These are phyloP conservation scores for Colletotrichum sp. DNA, from an alignment of 2,329 filamentous ascomycete genomes.

Conservation along the genomic window DNA sequence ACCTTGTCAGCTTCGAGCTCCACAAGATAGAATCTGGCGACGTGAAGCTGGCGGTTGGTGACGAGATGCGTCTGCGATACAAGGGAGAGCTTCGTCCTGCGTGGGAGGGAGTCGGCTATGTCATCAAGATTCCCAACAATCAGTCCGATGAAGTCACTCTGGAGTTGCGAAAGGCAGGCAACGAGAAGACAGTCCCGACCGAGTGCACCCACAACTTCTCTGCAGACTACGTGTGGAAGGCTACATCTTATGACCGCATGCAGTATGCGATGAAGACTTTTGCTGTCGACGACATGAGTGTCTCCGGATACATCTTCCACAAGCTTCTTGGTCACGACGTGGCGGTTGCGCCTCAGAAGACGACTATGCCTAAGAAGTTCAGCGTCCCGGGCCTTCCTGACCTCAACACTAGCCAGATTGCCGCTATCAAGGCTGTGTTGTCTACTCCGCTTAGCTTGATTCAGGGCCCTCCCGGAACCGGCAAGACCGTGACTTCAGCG, in stretches of 20 bases:
- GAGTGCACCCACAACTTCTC: conserved; percentile 98
- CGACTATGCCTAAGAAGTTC: conserved; percentile 94
- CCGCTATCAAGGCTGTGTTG: conserved; percentile 92
- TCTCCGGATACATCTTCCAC: conserved; percentile 98
- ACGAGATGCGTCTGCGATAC: conserved; percentile 98
- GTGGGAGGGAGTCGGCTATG: conserved; percentile 98
- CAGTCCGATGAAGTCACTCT: conserved; percentile 97
- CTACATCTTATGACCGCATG: conserved; percentile 99
- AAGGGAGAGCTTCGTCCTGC: conserved; percentile 89
- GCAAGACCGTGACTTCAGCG: conserved; percentile 97
- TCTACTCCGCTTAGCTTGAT: conserved; percentile 95
- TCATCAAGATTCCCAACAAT: conserved; percentile 99
- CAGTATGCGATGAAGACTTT: conserved; percentile 99
- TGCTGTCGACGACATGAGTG: conserved; percentile 95
- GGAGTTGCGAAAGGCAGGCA: conserved; percentile 90
- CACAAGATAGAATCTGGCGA: conserved; percentile 98
- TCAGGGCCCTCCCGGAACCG: conserved; percentile 94
- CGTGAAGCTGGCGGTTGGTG: conserved; percentile 95
- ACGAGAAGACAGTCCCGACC: conserved; percentile 94
- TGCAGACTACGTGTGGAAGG: conserved; percentile 99
- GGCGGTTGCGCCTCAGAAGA: conserved; percentile 93
- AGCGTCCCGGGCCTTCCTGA: conserved; percentile 93
- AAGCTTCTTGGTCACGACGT: conserved; percentile 95
- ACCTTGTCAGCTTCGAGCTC: conserved; percentile 91
- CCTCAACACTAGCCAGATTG: conserved; percentile 93